Base-by-base conservation (phyloP, 306 rosid species). In the Gastrolobium bilobum region DNA sequence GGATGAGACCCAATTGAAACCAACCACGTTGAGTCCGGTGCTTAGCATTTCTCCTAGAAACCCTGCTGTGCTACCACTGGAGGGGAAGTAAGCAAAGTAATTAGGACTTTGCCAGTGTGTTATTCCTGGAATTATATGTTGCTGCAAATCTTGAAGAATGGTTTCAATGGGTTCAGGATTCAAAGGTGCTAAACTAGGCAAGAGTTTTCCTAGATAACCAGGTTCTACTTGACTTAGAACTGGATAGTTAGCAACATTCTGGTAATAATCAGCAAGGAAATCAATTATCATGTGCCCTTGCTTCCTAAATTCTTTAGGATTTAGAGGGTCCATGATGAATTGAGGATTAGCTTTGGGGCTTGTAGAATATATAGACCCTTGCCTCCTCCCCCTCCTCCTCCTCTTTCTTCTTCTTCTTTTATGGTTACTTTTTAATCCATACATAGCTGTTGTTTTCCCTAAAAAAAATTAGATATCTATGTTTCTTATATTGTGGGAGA, bases 41-140 rank as follows among this genome's bases (percentile, higher is more conserved):
- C 89, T 80, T 10, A 91, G 58, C 91, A 88, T 85, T 57, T 90
- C 95, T 0, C 91, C 95, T 1, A 88, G 6, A 51, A 90, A 87
- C 4, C 84, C 95, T 2, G 92, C 92, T 0, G 85, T 85, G 84
- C 91, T 88, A 33, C 84, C 89, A 48, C 87, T 85, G 10, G 86
- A 81, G 0, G 95, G 95, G 50, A 88, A 87, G 78, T 85, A 88
- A 15, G 91, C 92, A 62, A 79, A 90, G 86, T 85, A 85, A 15
- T 85, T 87, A 0, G 92, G 95, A 84, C 89, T 88, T 11, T 83
- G 75, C 95, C 95, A 90, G 39, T 90, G 95, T 3, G 95, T 88
- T 71, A 90, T 81, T 5, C 91, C 92, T 3, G 92, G 95, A 9
- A 88, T 68, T 38, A 90, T 79, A 35, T 76, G 48, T 1, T 68